These are phyloP conservation scores for Echinochloa phyllopogon DNA, from an alignment of 176 grass and related monocot species.

Conservation along the genomic window DNA sequence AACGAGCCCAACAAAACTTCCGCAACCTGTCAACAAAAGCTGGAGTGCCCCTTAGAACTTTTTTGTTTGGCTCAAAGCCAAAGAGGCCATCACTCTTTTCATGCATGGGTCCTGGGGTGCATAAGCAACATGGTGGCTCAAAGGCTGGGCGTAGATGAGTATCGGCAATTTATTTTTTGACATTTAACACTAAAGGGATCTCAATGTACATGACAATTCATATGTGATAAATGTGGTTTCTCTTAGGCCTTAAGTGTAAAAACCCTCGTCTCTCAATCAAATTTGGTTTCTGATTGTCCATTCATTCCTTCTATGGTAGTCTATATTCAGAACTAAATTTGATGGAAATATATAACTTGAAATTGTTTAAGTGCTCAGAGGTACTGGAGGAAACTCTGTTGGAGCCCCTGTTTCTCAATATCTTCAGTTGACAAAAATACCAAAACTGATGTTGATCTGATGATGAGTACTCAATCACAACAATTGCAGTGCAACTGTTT, in stretches of 20 bases:
- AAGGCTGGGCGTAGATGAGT: conserved; percentile 59
- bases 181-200: conserved; percentile 24
- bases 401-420: conserved; percentile 17
- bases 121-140: conserved; percentile 72
- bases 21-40: conserved; percentile 68
- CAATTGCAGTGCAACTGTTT: conserved; percentile 36
- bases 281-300: conserved; percentile 34
- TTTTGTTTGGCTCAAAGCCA: conserved; percentile 77
- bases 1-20: conserved; percentile 59
- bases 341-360: conserved; percentile 26
- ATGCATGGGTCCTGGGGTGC: conserved; percentile 76
- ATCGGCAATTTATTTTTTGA: conserved; percentile 14
- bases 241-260: conserved; percentile 52
- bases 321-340: conserved; percentile 21
- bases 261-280: conserved; percentile 22
- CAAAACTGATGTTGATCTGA: conserved; percentile 19
- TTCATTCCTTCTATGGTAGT: conserved; percentile 7
- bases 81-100: conserved; percentile 89
- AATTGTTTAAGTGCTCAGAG: conserved; percentile 3
- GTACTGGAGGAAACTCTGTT: conserved; percentile 18
- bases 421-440: conserved; percentile 27
- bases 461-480: conserved; percentile 4
- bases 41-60: conserved; percentile 73
- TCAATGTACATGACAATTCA: conserved; percentile 33
- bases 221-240: conserved; percentile 26